These are phyloP conservation scores for Colletotrichum tropicicola DNA, from an alignment of 2,329 filamentous ascomycete genomes.

Conservation along the genomic window DNA sequence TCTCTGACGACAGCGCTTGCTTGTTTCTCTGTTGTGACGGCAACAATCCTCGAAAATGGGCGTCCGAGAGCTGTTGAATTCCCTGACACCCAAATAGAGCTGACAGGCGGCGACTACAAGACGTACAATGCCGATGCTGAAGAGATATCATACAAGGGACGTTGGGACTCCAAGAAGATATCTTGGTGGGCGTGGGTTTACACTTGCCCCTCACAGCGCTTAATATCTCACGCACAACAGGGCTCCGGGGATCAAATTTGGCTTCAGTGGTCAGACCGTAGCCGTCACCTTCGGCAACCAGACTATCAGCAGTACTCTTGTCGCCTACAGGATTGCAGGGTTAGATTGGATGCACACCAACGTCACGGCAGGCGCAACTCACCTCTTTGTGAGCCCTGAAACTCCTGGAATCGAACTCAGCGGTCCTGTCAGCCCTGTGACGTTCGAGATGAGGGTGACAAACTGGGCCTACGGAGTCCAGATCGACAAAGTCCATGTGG, in stretches of 20 bases:
- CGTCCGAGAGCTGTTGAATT: constrained; percentile 51
- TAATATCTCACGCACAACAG: constrained; percentile 36
- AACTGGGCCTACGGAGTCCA: constrained; percentile 71
- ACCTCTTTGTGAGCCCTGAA: constrained; percentile 60
- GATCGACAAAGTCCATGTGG: constrained; percentile 60
- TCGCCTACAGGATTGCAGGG: constrained; percentile 66
- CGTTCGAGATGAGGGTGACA: constrained; percentile 66
- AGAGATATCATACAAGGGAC: constrained; percentile 69
- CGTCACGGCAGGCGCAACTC: constrained; percentile 63
- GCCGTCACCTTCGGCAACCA: constrained; percentile 63
- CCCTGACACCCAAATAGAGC: constrained; percentile 48
- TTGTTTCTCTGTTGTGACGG: constrained; percentile 32
- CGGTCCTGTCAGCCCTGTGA: constrained; percentile 51
- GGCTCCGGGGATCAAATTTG: constrained; percentile 63
- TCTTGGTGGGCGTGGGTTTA: constrained; percentile 67
- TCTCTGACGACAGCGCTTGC: constrained; percentile 30
- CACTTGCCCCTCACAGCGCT: background rate
- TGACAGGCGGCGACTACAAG: constrained; percentile 41
- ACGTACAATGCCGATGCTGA: constrained; percentile 60
- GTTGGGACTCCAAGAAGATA: constrained; percentile 68
- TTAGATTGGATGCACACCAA: constrained; percentile 71
- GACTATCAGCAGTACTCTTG: constrained; percentile 57
- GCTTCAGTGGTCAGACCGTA: constrained; percentile 61
- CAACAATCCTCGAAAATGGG: constrained; percentile 50
- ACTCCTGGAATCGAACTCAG: constrained; percentile 55